Percentiles rank a stretch among this genome's conserved stretches.
Conservation (phyloP, 495 filamentous ascomycete genomes). For the Aspergillus homomorphus region DNA sequence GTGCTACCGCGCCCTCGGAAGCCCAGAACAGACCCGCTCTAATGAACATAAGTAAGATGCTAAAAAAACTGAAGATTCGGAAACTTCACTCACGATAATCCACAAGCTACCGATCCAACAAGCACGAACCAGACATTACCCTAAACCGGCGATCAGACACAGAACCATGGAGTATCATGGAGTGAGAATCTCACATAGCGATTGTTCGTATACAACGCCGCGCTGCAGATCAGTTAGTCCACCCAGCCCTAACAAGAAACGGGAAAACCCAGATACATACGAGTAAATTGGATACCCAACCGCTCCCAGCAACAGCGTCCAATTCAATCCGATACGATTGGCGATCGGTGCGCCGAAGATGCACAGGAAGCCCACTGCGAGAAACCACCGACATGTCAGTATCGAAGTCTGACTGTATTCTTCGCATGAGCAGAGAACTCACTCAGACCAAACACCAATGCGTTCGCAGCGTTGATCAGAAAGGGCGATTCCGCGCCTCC, state of each 20-base stretch:
- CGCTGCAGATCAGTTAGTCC: slow-evolving; percentile 32
- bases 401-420: background rate
- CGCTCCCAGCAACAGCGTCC: slow-evolving; percentile 58
- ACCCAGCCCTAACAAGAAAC: slow-evolving; percentile 16
- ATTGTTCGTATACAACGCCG: slow-evolving; percentile 64
- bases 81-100: slow-evolving; percentile 45
- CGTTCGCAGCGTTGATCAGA: slow-evolving; percentile 2
- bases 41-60: background rate
- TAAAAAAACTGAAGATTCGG: background rate
- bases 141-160: slow-evolving; percentile 12
- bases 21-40: slow-evolving; percentile 63
- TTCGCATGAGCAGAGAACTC: background rate
- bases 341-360: slow-evolving; percentile 52
- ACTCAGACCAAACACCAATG: slow-evolving; percentile 1
- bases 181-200: slow-evolving; percentile 39
- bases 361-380: slow-evolving; percentile 55
- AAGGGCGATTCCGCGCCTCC: slow-evolving; percentile 39
- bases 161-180: background rate
- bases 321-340: slow-evolving; percentile 57
- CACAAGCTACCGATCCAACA: slow-evolving; percentile 61
- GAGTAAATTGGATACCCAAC: slow-evolving; percentile 39
- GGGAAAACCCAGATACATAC: slow-evolving; percentile 12
- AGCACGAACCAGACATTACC: slow-evolving; percentile 63
- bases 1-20: slow-evolving; percentile 60
- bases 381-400: slow-evolving; percentile 1